Conservation (phyloP, 192 early-diverging fungal genomes). For the Gonapodya prolifera region DNA sequence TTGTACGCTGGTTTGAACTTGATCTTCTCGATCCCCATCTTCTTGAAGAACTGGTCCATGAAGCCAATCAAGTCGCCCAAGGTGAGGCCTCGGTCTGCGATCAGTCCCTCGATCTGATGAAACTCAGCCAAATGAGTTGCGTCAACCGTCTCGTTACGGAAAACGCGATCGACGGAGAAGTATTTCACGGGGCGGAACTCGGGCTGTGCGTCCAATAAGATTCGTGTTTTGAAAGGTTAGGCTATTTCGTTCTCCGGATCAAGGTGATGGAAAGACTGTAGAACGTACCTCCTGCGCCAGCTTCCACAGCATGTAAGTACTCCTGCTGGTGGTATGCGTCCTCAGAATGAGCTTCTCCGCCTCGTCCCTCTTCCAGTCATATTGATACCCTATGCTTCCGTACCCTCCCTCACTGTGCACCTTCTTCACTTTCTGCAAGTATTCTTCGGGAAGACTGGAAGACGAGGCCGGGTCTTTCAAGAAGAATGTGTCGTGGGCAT, state of each 20-base stretch:
- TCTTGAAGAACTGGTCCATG: slow-evolving; percentile 91
- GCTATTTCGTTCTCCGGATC: not conserved
- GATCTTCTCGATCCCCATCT: slow-evolving; percentile 59
- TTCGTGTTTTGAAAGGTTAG: too few species aligned
- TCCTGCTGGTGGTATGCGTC: slow-evolving; percentile 94
- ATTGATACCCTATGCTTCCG: slow-evolving; percentile 90
- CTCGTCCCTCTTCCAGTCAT: slow-evolving; percentile 83
- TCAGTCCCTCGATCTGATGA: slow-evolving; percentile 97
- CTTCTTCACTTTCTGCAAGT: slow-evolving; percentile 79
- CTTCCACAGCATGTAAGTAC: slow-evolving; percentile 82
- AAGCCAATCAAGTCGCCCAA: slow-evolving; percentile 94
- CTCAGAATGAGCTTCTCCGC: slow-evolving; percentile 85
- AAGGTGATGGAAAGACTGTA: not conserved
- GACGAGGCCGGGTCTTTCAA: slow-evolving; percentile 53
- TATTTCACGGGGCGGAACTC: slow-evolving; percentile 91
- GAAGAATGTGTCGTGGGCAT: slow-evolving; percentile 54
- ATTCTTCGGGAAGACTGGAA: slow-evolving; percentile 67
- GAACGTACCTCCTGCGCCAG: slow-evolving; percentile 55
- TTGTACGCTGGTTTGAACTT: slow-evolving; percentile 99
- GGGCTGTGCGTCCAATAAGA: slow-evolving; percentile 23
- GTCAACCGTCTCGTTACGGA: slow-evolving; percentile 95
- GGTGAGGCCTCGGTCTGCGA: slow-evolving; percentile 89
- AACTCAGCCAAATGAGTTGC: slow-evolving; percentile 99
- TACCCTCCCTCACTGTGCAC: slow-evolving; percentile 90
- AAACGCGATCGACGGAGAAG: slow-evolving; percentile 99